Evolutionary conservation across 768 basidiomycete genomes (phyloP).

Genomic region (Inosperma sp.): DNA sequence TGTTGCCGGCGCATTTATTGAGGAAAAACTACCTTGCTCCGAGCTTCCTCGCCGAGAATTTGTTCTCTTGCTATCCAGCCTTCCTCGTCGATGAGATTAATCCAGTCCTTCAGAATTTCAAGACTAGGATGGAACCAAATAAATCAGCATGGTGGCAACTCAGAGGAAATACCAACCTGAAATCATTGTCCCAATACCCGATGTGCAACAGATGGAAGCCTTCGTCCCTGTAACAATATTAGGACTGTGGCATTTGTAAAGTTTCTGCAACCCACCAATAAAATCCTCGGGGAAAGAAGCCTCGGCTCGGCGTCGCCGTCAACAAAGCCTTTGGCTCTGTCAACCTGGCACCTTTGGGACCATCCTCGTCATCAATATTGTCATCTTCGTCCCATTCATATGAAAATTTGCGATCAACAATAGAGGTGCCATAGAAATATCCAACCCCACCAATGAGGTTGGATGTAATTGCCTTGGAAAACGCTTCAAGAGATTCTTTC

Average conservation of each 20-base stretch:
- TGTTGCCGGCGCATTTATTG: no score
- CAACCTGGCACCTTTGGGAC: conserved; percentile 52
- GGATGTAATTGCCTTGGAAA: conserved; percentile 86
- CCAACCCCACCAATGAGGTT: conserved; percentile 92
- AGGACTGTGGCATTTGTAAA: conserved; percentile 10
- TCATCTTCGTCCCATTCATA: conserved; percentile 88
- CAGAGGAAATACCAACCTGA: conserved; percentile 33
- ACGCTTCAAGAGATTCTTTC: conserved; percentile 50
- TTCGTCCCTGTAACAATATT: conserved; percentile 67
- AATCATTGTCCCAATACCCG: conserved; percentile 89
- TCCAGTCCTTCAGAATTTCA: conserved; percentile 88
- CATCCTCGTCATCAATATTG: conserved; percentile 32
- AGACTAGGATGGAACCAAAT: no score
- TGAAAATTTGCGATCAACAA: conserved; percentile 79
- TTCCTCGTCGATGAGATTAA: conserved; percentile 84
- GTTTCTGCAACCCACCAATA: conserved; percentile 61
- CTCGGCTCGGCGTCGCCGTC: conserved; percentile 92
- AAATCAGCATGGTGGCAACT: no score
- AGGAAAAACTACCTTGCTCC: conserved; percentile 65
- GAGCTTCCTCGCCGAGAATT: conserved; percentile 93
- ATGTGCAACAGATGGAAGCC: conserved; percentile 93
- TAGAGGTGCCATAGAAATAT: conserved; percentile 89
- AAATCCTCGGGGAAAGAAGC: conserved; percentile 97
- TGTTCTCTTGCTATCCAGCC: conserved; percentile 98
- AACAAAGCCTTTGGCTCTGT: conserved; percentile 74